Base-by-base conservation (phyloP, 1,139 yeast genomes). In the Insectozyma bohioensis region DNA sequence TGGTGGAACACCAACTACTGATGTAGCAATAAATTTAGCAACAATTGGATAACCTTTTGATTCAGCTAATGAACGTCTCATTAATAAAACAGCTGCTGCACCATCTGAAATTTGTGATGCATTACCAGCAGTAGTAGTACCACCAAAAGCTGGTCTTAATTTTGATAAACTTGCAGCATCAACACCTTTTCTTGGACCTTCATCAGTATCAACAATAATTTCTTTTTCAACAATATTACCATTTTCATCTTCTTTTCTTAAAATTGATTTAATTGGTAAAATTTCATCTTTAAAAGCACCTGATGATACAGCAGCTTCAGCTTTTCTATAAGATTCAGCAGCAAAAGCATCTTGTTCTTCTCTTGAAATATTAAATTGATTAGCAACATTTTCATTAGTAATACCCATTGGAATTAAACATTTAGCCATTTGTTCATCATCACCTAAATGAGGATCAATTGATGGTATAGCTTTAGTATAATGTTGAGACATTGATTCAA, bases 81-180 rank as follows among this genome's bases (percentile, higher is more conserved):
- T 85, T 47, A 90, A 72, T 40, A 90, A 62, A 5, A 85, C 95
- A 33, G 85, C 95, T 27, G 95, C 95, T 15, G 95, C 96, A 57
- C 97, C 97, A 56, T 90, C 97, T 18, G 95, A 80, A 33, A 88
- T 84, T 65, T 90, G 97, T 4, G 97, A 88, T 3, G 97, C 87
- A 61, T 90, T 90, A 54, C 97, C 97, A 24, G 97, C 97, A 47
- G 86, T 90, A 11, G 97, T 86, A 31, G 82, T 58, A 44, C 97
- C 97, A 47, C 78, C 78, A 71, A 90, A 90, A n/a, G 97, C 96
- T 11, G 97, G 95, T 61, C 70, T 80, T 48, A 90, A 64, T 61
- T 83, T 87, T 37, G 70, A 68, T 45, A 90, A 72, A 10, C 85
- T 75, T 46, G 75, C 80, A 28, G 90, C 78, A 33, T 95, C 86